Evolutionary conservation across 164 flowering plant species (phyloP), one percentile per base, ranked within the genome.

Genomic region (Buxus sempervirens): DNA sequence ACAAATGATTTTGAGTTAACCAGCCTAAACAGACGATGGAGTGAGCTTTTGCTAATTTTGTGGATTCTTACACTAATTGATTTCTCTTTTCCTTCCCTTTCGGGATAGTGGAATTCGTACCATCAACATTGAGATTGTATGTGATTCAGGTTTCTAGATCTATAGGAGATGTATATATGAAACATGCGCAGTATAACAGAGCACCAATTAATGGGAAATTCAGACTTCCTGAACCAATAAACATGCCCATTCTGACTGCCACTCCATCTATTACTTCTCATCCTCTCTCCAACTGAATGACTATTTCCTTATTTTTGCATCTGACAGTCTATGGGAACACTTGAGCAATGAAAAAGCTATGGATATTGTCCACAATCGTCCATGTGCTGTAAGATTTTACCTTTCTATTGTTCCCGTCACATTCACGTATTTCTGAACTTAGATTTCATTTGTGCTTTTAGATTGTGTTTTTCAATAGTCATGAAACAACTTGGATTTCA

Each of bases 311-410:
- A 89, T 91, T 75, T 89, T 91, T 80, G 97, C 97, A 58, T 91
- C 97, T 36, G 97, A 91, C 84, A 95, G 97, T 66, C 83, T 91
- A 10, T 91, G 97, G 97, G 97, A 91, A 65, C 95, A 91, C 80
- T 77, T 91, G 83, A 87, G 84, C 77, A 86, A 91, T 77, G 89
- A 91, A 68, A 72, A 76, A 67, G 97, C 93, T 57, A 94, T 88
- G 58, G 91, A 86, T 6, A 87, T 90, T 64, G 97, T 91, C 73
- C 81, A 88, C 49, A 87, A 67, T 56, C 72, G 85, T 80, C 93
- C 97, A 38, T 86, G 67, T 22, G 76, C 84, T n/a, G 96, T 90
- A 87, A 88, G 85, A 54, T 68, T 62, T 60, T 38, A 10, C 57
- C 56, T 60, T 65, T 22, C 27, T 49, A 20, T 53, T 1, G 14